These are phyloP conservation scores for Penicillium glabrum DNA, from an alignment of 2,329 filamentous ascomycete species.

Conservation along the genomic window DNA sequence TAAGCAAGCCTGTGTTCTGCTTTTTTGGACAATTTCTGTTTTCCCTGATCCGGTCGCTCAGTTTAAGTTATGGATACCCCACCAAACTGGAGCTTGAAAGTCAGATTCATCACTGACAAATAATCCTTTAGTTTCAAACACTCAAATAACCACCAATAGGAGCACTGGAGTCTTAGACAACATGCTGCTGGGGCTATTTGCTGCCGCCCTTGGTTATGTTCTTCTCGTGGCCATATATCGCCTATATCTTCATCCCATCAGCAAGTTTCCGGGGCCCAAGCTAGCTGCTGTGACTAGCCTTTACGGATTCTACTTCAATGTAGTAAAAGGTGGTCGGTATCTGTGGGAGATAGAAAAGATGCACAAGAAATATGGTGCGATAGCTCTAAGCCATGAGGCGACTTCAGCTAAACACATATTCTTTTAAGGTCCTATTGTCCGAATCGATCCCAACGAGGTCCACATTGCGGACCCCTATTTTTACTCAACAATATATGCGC, in stretches of 20 bases:
- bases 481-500: neutral
- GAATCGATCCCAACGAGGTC: neutral
- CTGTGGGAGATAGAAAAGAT: neutral
- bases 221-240: neutral
- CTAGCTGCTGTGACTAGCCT: neutral
- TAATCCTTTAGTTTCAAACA: neutral
- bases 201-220: neutral
- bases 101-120: neutral
- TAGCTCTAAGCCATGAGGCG: neutral
- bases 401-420: neutral
- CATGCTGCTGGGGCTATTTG: neutral
- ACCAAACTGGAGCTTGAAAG: neutral
- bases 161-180: neutral
- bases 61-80: neutral
- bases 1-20: neutral
- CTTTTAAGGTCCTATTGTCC: neutral
- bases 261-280: neutral
- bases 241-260: neutral
- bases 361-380: neutral
- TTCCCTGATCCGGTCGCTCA: neutral
- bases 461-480: neutral
- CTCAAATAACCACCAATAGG: neutral
- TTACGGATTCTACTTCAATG: neutral
- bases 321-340: neutral
- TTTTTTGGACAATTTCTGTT: neutral